Evolutionary conservation across 129 eudicot species (phyloP), one percentile per base, ranked within the genome.

Genomic region (Oenanthe sinensis): DNA sequence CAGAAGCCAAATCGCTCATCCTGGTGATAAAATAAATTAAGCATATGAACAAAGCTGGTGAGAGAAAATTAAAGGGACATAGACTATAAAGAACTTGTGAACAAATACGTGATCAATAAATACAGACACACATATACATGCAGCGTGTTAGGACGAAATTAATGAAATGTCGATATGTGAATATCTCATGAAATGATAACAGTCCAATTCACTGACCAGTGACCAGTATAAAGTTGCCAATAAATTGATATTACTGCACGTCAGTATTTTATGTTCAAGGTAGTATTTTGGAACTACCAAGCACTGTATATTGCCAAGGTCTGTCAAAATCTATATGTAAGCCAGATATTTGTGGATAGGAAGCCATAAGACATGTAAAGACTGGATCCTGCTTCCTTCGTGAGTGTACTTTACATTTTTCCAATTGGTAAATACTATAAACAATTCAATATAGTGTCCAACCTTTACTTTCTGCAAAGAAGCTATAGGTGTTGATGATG

Each of bases 1-100:
- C 97, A 91, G 81, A 81, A 94, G 76, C 97, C 92, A 77, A 94
- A 90, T 33, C 85, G 70, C 85, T 94, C 98, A 86, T 83, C 94
- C 98, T 94, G 89, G 55, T 84, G 40, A 47, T 43, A 45, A 82
- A 47, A 80, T 45, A 39, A 49, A 77, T 79, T 43, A 68, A 68
- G 43, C 33, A 68, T 33, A 37, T 6, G 2, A 68, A 9, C 73
- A 68, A 68, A 60, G 68, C 33, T 9, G 33, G 73, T 13, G 7
- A 68, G 12, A 20, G 30, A 60, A 17, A 33, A 47, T 52, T 26
- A 11, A 72, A 40, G 17, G 30, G 36, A 24, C 13, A 42, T 0
- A 15, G 40, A 39, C 42, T 39, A 39, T 3, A 3, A 39, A 9
- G 52, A 72, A 22, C 19, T 19, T 19, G 5, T 10, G 9, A 73